Conservation (phyloP, 768 basidiomycete species). For the Mycena haematopus region DNA sequence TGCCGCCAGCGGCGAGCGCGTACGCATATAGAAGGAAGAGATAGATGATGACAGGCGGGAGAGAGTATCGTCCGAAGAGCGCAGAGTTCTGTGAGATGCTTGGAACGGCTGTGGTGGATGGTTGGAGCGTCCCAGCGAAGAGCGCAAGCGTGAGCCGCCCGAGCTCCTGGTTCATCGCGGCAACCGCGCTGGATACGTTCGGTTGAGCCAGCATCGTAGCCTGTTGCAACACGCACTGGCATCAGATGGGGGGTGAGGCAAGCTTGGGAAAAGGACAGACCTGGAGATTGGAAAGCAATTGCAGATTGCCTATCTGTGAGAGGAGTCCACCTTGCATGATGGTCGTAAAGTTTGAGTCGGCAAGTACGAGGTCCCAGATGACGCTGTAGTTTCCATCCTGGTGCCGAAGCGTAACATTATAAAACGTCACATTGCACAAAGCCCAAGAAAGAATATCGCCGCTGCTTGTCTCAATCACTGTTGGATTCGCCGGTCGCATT, state of each 20-base stretch:
- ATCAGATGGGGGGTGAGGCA: background rate
- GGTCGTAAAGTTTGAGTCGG: slow-evolving; percentile 5
- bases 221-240: background rate
- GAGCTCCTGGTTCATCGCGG: slow-evolving; percentile 21
- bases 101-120: background rate
- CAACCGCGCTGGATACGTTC: slow-evolving; percentile 11
- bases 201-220: slow-evolving; percentile 14
- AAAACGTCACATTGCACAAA: slow-evolving; percentile 20
- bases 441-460: slow-evolving; percentile 21
- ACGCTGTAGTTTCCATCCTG: slow-evolving; percentile 8
- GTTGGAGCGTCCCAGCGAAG: slow-evolving; percentile 23
- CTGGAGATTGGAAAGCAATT: slow-evolving; percentile 19
- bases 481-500: background rate
- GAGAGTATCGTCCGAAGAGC: slow-evolving; percentile 23
- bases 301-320: slow-evolving; percentile 22
- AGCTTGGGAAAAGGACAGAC: background rate
- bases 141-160: slow-evolving; percentile 21
- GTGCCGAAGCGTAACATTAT: slow-evolving; percentile 18
- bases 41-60: slow-evolving; percentile 25
- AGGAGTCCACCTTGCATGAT: slow-evolving; percentile 23
- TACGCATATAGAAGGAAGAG: slow-evolving; percentile 27
- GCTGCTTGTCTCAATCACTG: background rate
- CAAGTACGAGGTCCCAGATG: slow-evolving; percentile 1
- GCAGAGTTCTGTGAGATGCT: background rate
- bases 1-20: slow-evolving; percentile 17